These are phyloP conservation scores for Kodamaea sp. DNA, from an alignment of 1,139 yeast species.

Conservation along the genomic window DNA sequence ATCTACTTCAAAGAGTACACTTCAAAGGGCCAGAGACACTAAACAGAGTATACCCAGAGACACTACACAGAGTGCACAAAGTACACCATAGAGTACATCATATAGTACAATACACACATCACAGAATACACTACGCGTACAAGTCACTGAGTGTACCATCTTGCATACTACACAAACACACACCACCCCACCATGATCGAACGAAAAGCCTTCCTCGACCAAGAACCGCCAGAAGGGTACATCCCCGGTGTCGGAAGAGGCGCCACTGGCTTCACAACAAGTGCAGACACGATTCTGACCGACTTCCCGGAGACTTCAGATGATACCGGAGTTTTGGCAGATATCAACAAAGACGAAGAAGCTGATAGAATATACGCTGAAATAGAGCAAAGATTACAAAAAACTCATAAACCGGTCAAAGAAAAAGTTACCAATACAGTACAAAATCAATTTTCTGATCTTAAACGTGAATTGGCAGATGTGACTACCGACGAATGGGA, in stretches of 20 bases:
- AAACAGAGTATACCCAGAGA: too few relatives aligned
- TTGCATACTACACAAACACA: not conserved
- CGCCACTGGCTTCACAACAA: constrained; percentile 87
- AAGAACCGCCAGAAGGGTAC: constrained; percentile 86
- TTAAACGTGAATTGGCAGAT: constrained; percentile 57
- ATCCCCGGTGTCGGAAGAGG: constrained; percentile 94
- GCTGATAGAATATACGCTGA: constrained; percentile 69
- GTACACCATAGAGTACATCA: too few relatives aligned
- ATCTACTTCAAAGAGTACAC: too few relatives aligned
- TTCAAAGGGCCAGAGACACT: too few relatives aligned
- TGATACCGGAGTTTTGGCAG: constrained; percentile 32
- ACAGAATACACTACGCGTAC: too few relatives aligned
- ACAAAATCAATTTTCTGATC: constrained; percentile 37
- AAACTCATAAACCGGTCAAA: constrained; percentile 30
- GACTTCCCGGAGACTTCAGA: constrained; percentile 32
- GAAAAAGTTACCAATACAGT: constrained; percentile 10
- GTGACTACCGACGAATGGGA: constrained; percentile 78
- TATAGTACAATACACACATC: too few relatives aligned
- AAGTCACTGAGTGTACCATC: too few relatives aligned
- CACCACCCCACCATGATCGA: constrained; percentile 34
- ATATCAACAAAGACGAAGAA: constrained; percentile 43
- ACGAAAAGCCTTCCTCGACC: constrained; percentile 66
- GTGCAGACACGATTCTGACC: constrained; percentile 65
- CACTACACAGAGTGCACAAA: too few relatives aligned
- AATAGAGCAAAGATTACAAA: constrained; percentile 55